These are phyloP conservation scores for Coffea eugenioides DNA, from an alignment of 257 asterid species.

Conservation along the genomic window DNA sequence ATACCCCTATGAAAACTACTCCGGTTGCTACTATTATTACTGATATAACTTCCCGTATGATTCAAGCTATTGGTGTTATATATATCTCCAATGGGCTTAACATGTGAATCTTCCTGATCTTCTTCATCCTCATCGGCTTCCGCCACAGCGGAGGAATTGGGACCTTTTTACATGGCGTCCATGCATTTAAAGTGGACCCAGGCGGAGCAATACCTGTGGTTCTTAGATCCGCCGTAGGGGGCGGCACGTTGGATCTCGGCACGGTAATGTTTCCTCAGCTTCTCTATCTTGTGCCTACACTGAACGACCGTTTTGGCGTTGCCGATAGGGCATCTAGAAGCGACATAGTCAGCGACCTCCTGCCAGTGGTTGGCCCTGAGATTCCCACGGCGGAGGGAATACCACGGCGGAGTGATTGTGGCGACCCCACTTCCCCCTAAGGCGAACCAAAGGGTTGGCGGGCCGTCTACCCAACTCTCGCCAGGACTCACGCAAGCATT, in stretches of 20 bases:
- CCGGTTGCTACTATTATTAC: constrained; percentile 15
- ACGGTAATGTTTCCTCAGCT: constrained; percentile 89
- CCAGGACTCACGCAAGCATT: too few relatives aligned
- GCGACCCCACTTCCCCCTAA: too few relatives aligned
- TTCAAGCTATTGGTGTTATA: too few relatives aligned
- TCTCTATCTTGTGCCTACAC: constrained; percentile 99
- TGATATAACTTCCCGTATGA: constrained; percentile 19
- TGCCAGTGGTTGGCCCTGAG: constrained; percentile 95
- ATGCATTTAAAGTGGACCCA: too few relatives aligned
- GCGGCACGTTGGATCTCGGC: constrained; percentile 89
- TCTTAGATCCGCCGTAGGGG: constrained; percentile 58
- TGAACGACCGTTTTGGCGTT: constrained; percentile 77
- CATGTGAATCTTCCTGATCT: too few relatives aligned
- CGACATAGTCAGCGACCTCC: constrained; percentile 91
- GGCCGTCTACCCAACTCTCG: too few relatives aligned
- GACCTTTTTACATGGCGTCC: too few relatives aligned
- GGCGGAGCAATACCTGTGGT: constrained; percentile 31
- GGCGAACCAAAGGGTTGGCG: too few relatives aligned
- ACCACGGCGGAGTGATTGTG: constrained; percentile 38
- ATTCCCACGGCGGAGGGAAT: constrained; percentile 91
- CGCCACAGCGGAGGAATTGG: too few relatives aligned
- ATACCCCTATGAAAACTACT: constrained; percentile 31
- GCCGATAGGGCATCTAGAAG: constrained; percentile 48
- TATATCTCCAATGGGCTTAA: too few relatives aligned
- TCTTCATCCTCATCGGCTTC: too few relatives aligned